Evolutionary conservation across 768 basidiomycete genomes (phyloP).

Genomic region (Suillus occidentalis): DNA sequence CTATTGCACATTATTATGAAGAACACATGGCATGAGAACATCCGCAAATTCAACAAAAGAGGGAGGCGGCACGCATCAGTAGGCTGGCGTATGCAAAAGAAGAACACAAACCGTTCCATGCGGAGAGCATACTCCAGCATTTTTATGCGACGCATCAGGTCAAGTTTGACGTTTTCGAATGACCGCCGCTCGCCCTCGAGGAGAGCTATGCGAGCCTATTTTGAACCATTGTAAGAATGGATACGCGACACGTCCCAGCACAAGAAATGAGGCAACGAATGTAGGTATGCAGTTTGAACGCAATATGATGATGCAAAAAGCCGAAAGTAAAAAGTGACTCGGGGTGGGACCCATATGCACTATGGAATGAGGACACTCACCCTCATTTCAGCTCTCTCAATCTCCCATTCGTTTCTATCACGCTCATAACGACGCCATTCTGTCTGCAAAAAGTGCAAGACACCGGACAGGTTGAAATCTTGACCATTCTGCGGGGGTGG

Average conservation of each 20-base stretch:
- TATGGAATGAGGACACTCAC: constrained; percentile 46
- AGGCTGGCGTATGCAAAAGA: constrained; percentile 8
- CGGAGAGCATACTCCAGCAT: constrained; percentile 98
- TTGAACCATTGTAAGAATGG: constrained; percentile 12
- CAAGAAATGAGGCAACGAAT: constrained; percentile 9
- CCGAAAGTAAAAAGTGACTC: constrained; percentile 2
- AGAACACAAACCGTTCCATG: constrained; percentile 82
- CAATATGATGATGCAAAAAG: not conserved
- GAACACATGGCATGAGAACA: constrained; percentile 37
- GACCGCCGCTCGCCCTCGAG: constrained; percentile 96
- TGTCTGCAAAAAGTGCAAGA: constrained; percentile 96
- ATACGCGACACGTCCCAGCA: constrained; percentile 32
- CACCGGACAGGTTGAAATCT: constrained; percentile 90
- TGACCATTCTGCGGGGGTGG: constrained; percentile 85
- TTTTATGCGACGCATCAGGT: constrained; percentile 95
- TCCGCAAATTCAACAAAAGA: not conserved
- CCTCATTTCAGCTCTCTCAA: constrained; percentile 98
- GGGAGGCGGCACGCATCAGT: constrained; percentile 8
- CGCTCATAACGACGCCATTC: constrained; percentile 98
- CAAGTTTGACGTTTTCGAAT: constrained; percentile 95
- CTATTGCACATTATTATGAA: constrained; percentile 37
- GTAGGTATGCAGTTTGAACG: not conserved
- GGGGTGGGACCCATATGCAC: not conserved
- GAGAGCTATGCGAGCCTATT: constrained; percentile 91
- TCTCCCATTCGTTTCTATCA: constrained; percentile 99